A percentile compares a stretch with the other conserved stretches of the same genome.
Evolutionary conservation across 2,329 filamentous ascomycete species (phyloP).

Genomic region (Cercospora berteroae): DNA sequence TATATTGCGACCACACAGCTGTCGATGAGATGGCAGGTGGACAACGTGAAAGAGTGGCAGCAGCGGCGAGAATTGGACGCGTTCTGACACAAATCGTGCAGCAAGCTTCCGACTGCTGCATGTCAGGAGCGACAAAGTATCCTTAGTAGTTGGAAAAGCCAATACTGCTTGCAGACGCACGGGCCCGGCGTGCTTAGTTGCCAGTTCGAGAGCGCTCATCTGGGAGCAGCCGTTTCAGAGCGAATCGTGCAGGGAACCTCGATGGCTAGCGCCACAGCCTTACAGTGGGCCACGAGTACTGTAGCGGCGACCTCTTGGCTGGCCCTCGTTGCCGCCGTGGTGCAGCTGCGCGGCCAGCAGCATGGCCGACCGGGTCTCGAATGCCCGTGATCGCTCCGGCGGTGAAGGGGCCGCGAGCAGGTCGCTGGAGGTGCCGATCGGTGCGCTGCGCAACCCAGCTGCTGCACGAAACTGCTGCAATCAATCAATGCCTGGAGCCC

Average conservation of each 20-base stretch:
- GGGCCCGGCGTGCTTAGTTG: conserved; percentile 6
- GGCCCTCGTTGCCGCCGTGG: neutral
- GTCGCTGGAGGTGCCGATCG: neutral
- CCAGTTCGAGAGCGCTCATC: conserved; percentile 7
- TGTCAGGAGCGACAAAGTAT: conserved; percentile 6
- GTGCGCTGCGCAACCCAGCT: neutral
- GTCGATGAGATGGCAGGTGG: neutral
- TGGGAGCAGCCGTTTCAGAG: conserved; percentile 10
- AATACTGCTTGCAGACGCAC: conserved; percentile 4
- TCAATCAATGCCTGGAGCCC: neutral
- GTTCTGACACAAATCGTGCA: conserved; percentile 6
- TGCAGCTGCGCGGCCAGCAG: conserved; percentile 10
- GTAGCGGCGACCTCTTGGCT: neutral
- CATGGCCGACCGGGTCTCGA: neutral
- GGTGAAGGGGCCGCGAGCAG: neutral
- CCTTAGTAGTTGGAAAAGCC: neutral
- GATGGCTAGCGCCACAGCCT: conserved; percentile 3
- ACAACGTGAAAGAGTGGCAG: neutral
- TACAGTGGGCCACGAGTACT: conserved; percentile 6
- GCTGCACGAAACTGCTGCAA: neutral
- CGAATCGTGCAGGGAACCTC: conserved; percentile 9
- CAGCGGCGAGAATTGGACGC: neutral
- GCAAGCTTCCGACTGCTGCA: conserved; percentile 2
- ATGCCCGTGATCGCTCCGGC: neutral
- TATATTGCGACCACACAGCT: neutral